phyloP scores from a whole-genome alignment of 352 stramenopile genomes.

The Globisporangium parvum region DNA sequence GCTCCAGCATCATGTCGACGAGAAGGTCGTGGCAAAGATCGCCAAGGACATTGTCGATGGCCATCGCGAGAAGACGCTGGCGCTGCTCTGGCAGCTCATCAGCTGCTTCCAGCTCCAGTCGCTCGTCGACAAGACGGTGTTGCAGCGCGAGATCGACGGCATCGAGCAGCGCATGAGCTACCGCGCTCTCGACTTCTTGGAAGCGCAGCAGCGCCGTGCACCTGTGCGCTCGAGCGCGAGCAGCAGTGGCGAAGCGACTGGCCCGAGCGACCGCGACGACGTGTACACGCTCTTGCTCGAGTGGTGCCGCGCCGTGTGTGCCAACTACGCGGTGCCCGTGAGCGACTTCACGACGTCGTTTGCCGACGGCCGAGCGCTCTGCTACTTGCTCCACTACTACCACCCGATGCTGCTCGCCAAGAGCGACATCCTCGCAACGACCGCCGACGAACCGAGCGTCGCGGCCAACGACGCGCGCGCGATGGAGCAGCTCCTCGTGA shows the following conservation, averaged over 20 bases:
- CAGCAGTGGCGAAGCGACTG: neutral
- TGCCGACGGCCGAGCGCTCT: slow-evolving; percentile 90
- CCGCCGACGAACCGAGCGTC: slow-evolving; percentile 18
- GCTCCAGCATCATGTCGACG: slow-evolving; percentile 44
- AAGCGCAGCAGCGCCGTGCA: slow-evolving; percentile 25
- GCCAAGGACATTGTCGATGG: slow-evolving; percentile 95
- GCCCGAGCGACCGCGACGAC: slow-evolving; percentile 18
- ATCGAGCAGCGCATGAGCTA: slow-evolving; percentile 71
- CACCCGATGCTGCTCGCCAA: slow-evolving; percentile 88
- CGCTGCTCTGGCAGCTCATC: slow-evolving; percentile 93
- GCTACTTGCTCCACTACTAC: slow-evolving; percentile 95
- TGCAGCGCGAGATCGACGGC: slow-evolving; percentile 76
- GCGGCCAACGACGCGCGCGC: slow-evolving; percentile 2
- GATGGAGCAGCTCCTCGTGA: slow-evolving; percentile 37
- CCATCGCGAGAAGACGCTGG: slow-evolving; percentile 92
- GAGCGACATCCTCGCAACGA: slow-evolving; percentile 49
- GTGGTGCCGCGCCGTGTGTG: slow-evolving; percentile 92
- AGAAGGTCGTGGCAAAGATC: slow-evolving; percentile 49
- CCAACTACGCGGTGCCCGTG: slow-evolving; percentile 84
- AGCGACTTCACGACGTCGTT: slow-evolving; percentile 92
- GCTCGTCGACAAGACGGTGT: slow-evolving; percentile 68
- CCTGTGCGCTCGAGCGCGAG: slow-evolving; percentile 19
- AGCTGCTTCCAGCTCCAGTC: slow-evolving; percentile 86
- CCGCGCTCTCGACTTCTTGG: slow-evolving; percentile 54
- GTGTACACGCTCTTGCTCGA: slow-evolving; percentile 77